Conservation (phyloP, 1,139 yeast genomes). For the Magnusiomyces starmeri region DNA sequence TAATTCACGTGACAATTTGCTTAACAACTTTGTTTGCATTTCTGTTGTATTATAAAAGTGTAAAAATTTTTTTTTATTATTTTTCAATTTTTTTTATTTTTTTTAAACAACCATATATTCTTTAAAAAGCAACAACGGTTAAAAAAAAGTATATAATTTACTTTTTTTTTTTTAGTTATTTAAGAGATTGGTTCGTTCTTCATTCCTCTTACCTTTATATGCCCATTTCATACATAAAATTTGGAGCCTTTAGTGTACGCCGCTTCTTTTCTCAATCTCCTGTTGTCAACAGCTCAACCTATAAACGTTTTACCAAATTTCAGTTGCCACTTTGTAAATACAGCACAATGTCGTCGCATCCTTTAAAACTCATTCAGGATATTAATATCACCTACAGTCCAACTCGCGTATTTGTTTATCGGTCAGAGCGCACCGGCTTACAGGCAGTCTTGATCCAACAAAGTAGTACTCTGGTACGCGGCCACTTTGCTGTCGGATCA, state of each 20-base stretch:
- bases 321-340: neutral
- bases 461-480: constrained; percentile 84
- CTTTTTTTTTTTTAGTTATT: no score
- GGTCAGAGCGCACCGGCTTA: constrained; percentile 69
- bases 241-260: neutral
- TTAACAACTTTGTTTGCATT: no score
- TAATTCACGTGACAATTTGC: no score
- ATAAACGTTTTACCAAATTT: neutral
- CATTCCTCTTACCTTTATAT: no score
- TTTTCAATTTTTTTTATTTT: neutral
- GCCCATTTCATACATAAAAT: neutral
- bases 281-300: neutral
- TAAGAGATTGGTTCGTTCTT: no score
- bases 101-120: neutral
- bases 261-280: neutral
- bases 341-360: constrained; percentile 10
- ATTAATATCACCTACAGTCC: constrained; percentile 21
- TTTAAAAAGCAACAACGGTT: no score
- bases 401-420: constrained; percentile 53
- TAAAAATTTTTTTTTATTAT: no score
- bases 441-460: constrained; percentile 71
- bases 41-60: no score
- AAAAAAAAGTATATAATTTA: no score
- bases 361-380: constrained; percentile 14
- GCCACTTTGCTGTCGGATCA: constrained; percentile 91